phyloP scores from a whole-genome alignment of 805 yeast genomes.

The Wickerhamomyces queroliae region DNA sequence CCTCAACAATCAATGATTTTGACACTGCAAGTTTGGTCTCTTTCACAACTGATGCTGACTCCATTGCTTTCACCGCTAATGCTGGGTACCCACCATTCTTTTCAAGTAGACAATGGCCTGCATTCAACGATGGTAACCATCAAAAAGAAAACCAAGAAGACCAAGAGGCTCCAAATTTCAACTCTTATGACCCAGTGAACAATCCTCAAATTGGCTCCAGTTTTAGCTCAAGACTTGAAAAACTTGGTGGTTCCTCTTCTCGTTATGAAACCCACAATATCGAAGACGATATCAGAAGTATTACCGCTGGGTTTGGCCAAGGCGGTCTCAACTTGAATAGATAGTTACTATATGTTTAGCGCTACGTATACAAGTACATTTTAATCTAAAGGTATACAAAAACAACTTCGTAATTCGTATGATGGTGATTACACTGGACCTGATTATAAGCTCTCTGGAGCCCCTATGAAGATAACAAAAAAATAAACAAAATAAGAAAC shows the following conservation, averaged over 20 bases:
- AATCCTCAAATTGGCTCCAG: slow-evolving; percentile 25
- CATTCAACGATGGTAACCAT: slow-evolving; percentile 10
- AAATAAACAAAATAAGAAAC: no score
- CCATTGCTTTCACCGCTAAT: slow-evolving; percentile 6
- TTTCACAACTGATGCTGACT: slow-evolving; percentile 25
- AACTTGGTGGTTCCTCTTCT: slow-evolving; percentile 20
- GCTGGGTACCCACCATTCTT: slow-evolving; percentile 15
- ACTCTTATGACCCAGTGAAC: slow-evolving; percentile 13
- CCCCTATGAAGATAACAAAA: no score
- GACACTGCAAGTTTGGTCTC: slow-evolving; percentile 35
- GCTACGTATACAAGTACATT: background rate
- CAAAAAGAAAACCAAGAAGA: slow-evolving; percentile 3
- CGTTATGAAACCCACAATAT: slow-evolving; percentile 13
- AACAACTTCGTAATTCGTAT: no score
- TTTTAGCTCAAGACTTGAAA: slow-evolving; percentile 27
- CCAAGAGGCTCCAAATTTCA: background rate
- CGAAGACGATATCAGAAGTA: slow-evolving; percentile 15
- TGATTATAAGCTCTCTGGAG: no score
- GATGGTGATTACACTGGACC: no score
- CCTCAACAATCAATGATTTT: slow-evolving; percentile 21
- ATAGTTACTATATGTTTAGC: background rate
- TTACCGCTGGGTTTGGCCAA: slow-evolving; percentile 9
- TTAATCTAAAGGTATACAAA: no score
- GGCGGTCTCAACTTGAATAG: slow-evolving; percentile 3
- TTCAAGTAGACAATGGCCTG: slow-evolving; percentile 18